A percentile compares a stretch with the other conserved stretches of the same genome.
phyloP scores from a whole-genome alignment of 1,284 basidiomycete genomes.

The Trametes versicolor region DNA sequence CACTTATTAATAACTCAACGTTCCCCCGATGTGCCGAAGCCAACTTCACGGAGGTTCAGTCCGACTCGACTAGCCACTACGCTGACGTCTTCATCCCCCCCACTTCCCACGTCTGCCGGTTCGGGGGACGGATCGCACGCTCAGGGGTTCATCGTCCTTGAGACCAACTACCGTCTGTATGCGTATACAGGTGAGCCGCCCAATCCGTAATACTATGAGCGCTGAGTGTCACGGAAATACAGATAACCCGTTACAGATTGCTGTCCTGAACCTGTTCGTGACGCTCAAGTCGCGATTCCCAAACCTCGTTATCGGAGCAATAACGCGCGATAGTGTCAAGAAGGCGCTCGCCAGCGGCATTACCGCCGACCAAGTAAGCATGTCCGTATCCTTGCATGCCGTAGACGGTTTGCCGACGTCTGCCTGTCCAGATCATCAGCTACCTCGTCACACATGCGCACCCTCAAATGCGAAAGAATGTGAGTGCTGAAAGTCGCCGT shows the following conservation, averaged over 20 bases:
- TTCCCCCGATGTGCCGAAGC: constrained; percentile 48
- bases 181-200: constrained; percentile 88
- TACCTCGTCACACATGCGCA: constrained; percentile 96
- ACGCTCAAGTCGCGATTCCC: constrained; percentile 94
- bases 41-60: constrained; percentile 83
- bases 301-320: constrained; percentile 94
- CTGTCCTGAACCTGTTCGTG: constrained; percentile 95
- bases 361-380: constrained; percentile 88
- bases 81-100: constrained; percentile 84
- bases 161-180: constrained; percentile 98
- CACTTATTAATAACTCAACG: constrained; percentile 13
- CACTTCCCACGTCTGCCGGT: constrained; percentile 70
- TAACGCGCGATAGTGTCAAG: constrained; percentile 96
- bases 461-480: constrained; percentile 97
- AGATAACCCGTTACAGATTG: constrained; percentile 97
- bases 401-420: constrained; percentile 21
- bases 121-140: constrained; percentile 62
- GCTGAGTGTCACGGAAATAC: constrained; percentile 34
- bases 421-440: constrained; percentile 82
- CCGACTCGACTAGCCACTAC: constrained; percentile 98
- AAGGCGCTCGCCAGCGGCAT: constrained; percentile 95
- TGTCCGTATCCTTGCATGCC: constrained; percentile 9
- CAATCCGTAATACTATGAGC: constrained; percentile 14
- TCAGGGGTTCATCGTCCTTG: constrained; percentile 95
- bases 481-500: constrained; percentile 47